Base-by-base conservation (phyloP, 371 early-diverging fungal genomes). In the Mortierella sp. region DNA sequence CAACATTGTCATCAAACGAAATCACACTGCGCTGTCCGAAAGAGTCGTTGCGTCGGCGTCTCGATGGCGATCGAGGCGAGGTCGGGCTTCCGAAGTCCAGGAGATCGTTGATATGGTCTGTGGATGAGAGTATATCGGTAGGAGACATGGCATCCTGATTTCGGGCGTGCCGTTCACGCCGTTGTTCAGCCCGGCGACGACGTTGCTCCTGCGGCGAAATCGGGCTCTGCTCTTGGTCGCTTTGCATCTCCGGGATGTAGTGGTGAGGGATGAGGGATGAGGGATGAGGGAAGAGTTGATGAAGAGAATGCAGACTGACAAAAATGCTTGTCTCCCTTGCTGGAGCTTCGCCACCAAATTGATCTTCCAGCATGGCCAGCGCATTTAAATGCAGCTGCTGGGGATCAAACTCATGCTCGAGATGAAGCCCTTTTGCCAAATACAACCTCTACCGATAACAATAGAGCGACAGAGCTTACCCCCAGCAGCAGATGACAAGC, bases 171-270 rank as follows among this genome's bases (percentile, higher is more conserved):
- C 57, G 51, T 16, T 57, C 65, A n/a, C 54, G 52, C 8, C 60
- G 59, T 16, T 60, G 54, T 21, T 44, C 60, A 14, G 14, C 17
- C 5, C 39, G 53, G 12, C 57, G 54, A 17, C 48, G 50, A 34
- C 54, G 55, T 22, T 47, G 60, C 12, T 67, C 67, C 43, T 59
- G 60, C 9, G 67, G 43, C 7, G 59, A 48, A 17, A 29, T 21
- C 7, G 52, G 16, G n/a, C 16, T 16, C 21, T 52, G 44, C 25
- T 52, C 40, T 51, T 60, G 43, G 28, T 54, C 44, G 44, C 3
- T 14, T 39, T 60, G 60, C 60, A 60, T 60, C 7, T 2, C 4
- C 14, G 50, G 3, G 2, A 40, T 48, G 17, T 12, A 22, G 13
- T 46, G 16, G 17, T 9, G 37, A 16, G 21, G 21, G 31, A 13